Evolutionary conservation across 495 filamentous ascomycete genomes (phyloP).

Genomic region (Astrocystis sublimbata): DNA sequence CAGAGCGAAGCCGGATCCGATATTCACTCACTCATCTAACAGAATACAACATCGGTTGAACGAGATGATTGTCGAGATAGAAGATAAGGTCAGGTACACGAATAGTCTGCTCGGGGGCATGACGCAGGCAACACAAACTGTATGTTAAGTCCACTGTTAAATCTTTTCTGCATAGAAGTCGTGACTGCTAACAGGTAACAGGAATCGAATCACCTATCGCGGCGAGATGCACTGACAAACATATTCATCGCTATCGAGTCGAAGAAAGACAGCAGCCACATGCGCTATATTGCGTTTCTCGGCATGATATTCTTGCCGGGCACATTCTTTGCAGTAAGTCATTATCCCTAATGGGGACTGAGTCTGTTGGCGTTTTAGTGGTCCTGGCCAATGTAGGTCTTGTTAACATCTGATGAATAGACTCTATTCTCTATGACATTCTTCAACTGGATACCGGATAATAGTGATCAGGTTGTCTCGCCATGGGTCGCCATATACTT

Average conservation of each 20-base stretch:
- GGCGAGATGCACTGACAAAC: conserved; percentile 8
- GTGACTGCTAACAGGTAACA: not conserved
- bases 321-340: conserved; percentile 22
- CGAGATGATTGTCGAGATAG: conserved; percentile 19
- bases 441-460: conserved; percentile 16
- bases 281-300: conserved; percentile 17
- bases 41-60: conserved; percentile 8
- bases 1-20: not conserved
- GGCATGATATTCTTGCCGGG: conserved; percentile 23
- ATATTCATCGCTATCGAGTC: conserved; percentile 19
- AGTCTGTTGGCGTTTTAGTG: no score
- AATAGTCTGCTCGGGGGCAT: conserved; percentile 14
- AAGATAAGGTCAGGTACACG: conserved; percentile 6
- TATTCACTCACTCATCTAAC: not conserved
- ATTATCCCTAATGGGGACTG: not conserved
- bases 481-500: conserved; percentile 17
- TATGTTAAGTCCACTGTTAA: not conserved
- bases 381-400: no score
- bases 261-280: conserved; percentile 22
- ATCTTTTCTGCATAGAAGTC: not conserved
- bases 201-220: conserved; percentile 19
- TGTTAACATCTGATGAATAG: no score
- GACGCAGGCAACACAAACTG: conserved; percentile 15
- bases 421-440: conserved; percentile 22
- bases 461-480: conserved; percentile 15